Conservation (phyloP, 176 grass and related monocot genomes). For the Musa beccarii region DNA sequence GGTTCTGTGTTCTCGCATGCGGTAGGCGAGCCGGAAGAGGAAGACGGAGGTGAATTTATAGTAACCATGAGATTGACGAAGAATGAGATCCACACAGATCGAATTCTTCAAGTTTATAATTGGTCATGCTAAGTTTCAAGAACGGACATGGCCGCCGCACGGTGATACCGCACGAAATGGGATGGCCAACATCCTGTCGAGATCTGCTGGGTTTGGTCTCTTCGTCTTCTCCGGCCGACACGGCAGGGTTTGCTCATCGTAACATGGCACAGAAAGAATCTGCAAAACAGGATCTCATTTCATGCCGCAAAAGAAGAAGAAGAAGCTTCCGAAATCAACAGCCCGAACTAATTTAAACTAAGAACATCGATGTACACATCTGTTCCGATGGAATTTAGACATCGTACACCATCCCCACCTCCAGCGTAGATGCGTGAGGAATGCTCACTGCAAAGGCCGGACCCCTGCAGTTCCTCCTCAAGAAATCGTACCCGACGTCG, state of each 20-base stretch:
- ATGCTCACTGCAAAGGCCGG: conserved; percentile 70
- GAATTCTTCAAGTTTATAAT: no score
- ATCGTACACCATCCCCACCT: conserved; percentile 90
- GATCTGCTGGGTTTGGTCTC: neutral
- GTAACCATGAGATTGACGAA: no score
- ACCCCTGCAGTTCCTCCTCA: conserved; percentile 73
- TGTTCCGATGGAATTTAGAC: conserved; percentile 30
- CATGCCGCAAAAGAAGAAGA: neutral
- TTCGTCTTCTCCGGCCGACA: neutral
- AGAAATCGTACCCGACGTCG: conserved; percentile 74
- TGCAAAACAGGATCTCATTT: neutral
- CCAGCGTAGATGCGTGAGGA: conserved; percentile 78
- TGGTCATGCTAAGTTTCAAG: no score
- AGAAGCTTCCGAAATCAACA: neutral
- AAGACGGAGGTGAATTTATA: no score
- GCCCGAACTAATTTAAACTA: neutral
- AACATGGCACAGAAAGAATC: neutral
- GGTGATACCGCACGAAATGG: no score
- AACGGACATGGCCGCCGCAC: no score
- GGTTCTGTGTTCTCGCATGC: no score
- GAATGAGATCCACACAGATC: no score
- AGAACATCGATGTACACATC: neutral
- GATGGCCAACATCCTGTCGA: neutral
- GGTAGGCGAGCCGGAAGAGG: no score
- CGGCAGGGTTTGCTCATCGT: neutral